Conservation (phyloP, 2,329 filamentous ascomycete species). For the Tolypocladium ovalisporum region DNA sequence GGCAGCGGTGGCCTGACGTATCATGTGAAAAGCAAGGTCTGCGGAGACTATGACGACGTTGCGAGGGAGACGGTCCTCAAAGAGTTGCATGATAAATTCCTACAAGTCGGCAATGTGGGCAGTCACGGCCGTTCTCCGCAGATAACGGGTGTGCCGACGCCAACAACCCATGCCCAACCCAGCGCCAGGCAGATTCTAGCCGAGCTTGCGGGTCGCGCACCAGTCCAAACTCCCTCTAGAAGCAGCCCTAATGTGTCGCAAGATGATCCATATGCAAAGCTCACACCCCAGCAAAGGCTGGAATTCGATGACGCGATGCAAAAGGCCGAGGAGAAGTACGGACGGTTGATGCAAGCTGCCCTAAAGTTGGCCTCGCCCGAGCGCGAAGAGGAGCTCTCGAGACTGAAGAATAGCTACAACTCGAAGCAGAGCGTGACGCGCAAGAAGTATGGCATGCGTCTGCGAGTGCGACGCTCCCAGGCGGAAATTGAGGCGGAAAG, state of each 20-base stretch:
- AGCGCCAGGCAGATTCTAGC: not conserved
- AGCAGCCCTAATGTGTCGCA: constrained; percentile 7
- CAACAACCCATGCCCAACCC: not conserved
- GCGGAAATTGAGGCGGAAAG: constrained; percentile 35
- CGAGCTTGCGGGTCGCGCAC: constrained; percentile 1
- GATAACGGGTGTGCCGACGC: not conserved
- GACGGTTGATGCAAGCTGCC: constrained; percentile 29
- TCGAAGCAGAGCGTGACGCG: constrained; percentile 46
- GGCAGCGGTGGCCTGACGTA: constrained; percentile 30
- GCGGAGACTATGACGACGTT: constrained; percentile 26
- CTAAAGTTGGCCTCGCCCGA: constrained; percentile 23
- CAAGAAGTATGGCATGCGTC: constrained; percentile 45
- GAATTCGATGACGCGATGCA: constrained; percentile 18
- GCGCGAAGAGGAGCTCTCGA: constrained; percentile 22
- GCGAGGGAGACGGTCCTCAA: not conserved
- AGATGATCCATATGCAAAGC: constrained; percentile 33
- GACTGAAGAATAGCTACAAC: constrained; percentile 40
- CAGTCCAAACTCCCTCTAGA: not conserved
- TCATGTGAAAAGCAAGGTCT: constrained; percentile 33
- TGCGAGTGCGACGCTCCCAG: constrained; percentile 36
- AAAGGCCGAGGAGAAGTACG: constrained; percentile 23
- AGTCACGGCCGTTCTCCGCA: not conserved
- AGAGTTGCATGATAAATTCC: not conserved
- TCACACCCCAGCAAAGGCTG: constrained; percentile 18
- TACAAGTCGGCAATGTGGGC: not conserved